These are phyloP conservation scores for Coprinopsis strossmayeri DNA, from an alignment of 768 basidiomycete genomes.

Conservation along the genomic window DNA sequence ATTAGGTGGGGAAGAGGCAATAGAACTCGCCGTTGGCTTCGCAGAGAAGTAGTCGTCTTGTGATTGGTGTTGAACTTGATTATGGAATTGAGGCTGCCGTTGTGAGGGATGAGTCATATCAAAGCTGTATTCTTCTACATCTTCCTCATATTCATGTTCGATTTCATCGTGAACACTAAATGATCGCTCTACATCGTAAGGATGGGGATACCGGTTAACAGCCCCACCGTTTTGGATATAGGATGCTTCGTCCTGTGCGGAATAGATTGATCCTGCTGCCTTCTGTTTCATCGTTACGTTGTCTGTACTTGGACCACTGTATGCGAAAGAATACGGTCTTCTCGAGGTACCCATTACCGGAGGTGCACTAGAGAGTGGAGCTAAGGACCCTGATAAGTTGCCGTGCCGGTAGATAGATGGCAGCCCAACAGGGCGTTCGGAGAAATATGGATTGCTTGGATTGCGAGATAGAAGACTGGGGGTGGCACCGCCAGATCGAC, in stretches of 20 bases:
- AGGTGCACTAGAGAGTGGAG: constrained; percentile 6
- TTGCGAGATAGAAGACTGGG: constrained; percentile 22
- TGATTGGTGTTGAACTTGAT: background rate
- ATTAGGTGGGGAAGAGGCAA: constrained; percentile 12
- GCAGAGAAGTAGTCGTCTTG: constrained; percentile 11
- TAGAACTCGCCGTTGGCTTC: constrained; percentile 4
- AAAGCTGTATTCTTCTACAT: constrained; percentile 1
- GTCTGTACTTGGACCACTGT: background rate
- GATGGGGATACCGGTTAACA: constrained; percentile 1
- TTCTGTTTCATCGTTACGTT: background rate
- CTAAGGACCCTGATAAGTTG: too few relatives aligned
- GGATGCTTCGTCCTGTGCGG: constrained; percentile 5
- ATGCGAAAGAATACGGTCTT: background rate
- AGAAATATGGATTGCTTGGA: constrained; percentile 21
- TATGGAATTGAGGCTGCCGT: background rate
- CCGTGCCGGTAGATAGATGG: background rate
- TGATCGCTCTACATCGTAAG: constrained; percentile 8
- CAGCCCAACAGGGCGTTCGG: constrained; percentile 3
- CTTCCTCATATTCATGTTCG: constrained; percentile 1
- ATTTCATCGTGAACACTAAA: background rate
- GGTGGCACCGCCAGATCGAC: constrained; percentile 18
- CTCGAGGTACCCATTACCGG: background rate
- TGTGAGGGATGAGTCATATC: background rate
- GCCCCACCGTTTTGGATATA: constrained; percentile 1
- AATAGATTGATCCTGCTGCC: background rate